Percentiles rank a stretch among this genome's conserved stretches.
Evolutionary conservation across 2,329 filamentous ascomycete genomes (phyloP).

Genomic region (Aspergillus niger): DNA sequence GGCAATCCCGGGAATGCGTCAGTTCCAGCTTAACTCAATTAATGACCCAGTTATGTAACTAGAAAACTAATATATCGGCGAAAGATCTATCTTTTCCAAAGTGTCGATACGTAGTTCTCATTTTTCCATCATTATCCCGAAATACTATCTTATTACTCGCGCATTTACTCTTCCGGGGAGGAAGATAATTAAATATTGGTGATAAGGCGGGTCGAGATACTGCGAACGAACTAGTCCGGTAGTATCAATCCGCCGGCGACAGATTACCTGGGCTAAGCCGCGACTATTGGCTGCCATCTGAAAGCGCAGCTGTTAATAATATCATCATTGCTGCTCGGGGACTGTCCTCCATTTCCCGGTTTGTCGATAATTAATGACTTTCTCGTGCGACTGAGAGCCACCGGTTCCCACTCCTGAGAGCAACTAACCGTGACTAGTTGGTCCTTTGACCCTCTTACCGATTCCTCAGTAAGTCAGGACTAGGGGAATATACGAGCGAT

Average conservation of each 20-base stretch:
- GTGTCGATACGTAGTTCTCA: too few species aligned
- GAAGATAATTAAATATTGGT: not conserved
- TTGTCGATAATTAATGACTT: not conserved
- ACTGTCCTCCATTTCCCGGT: not conserved
- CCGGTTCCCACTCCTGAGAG: conserved; percentile 6
- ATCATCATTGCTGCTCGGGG: not conserved
- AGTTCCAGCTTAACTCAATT: not conserved
- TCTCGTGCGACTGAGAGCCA: conserved; percentile 10
- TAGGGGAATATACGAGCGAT: not conserved
- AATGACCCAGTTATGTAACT: too few species aligned
- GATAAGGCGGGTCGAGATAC: not conserved
- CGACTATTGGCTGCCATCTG: not conserved
- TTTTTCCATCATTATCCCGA: not conserved
- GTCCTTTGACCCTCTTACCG: not conserved
- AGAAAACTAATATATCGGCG: too few species aligned
- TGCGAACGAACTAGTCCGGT: not conserved
- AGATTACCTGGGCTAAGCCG: not conserved
- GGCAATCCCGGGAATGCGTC: conserved; percentile 2
- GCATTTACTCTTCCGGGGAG: not conserved
- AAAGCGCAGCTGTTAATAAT: not conserved
- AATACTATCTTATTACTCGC: not conserved
- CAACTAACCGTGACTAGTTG: conserved; percentile 8
- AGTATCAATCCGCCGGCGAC: not conserved
- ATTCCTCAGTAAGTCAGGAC: not conserved
- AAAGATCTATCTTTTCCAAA: too few species aligned